Conservation (phyloP, 805 yeast genomes). For the Sungouiella thailandica region DNA sequence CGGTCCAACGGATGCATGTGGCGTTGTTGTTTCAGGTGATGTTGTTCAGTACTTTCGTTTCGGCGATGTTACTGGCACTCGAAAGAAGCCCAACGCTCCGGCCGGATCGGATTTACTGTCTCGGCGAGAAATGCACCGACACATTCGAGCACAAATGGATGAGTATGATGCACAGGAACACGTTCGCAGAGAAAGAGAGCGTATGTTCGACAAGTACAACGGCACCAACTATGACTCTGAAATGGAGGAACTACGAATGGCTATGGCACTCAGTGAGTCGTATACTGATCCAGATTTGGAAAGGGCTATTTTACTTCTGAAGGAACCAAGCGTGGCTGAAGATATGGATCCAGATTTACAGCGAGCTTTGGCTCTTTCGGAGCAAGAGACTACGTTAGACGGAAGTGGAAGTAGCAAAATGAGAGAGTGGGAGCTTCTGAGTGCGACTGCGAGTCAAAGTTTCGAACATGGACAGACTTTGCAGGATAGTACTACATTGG, state of each 20-base stretch:
- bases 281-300: constrained; percentile 27
- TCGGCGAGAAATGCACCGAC: constrained; percentile 11
- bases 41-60: constrained; percentile 14
- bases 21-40: constrained; percentile 14
- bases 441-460: neutral
- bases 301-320: constrained; percentile 9
- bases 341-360: constrained; percentile 2
- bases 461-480: neutral
- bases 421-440: no score
- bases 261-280: constrained; percentile 20
- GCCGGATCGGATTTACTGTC: constrained; percentile 10
- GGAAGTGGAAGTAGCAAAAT: neutral
- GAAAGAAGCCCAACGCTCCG: constrained; percentile 14
- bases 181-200: constrained; percentile 16
- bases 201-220: constrained; percentile 41
- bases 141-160: constrained; percentile 30
- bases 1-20: constrained; percentile 11
- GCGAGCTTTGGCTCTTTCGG: constrained; percentile 7
- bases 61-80: constrained; percentile 8
- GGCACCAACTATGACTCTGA: constrained; percentile 33
- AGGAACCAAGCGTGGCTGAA: no score
- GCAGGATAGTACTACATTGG: neutral
- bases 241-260: constrained; percentile 22
- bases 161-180: constrained; percentile 31
- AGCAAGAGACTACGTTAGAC: constrained; percentile 8